These are phyloP conservation scores for Fistulinella prunicolor DNA, from an alignment of 768 basidiomycete species.

Conservation along the genomic window DNA sequence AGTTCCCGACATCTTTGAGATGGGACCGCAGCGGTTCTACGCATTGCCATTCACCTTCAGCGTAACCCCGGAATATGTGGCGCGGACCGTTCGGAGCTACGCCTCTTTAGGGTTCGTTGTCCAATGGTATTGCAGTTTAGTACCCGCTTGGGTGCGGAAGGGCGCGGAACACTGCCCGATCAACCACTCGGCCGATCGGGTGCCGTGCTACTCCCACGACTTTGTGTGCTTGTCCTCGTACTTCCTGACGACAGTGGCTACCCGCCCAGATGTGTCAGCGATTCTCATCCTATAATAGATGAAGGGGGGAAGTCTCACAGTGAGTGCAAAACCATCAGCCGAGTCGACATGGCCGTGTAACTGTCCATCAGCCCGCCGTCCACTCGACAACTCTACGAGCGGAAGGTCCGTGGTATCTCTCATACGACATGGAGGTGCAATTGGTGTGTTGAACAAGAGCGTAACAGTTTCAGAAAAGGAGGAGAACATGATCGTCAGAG, in stretches of 20 bases:
- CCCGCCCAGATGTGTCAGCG: constrained; percentile 1
- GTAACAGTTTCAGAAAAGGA: constrained; percentile 14
- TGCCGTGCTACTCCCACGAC: constrained; percentile 6
- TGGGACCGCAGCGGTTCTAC: no score
- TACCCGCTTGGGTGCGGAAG: neutral
- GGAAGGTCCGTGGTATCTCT: constrained; percentile 7
- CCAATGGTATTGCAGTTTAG: constrained; percentile 19
- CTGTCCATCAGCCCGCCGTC: neutral
- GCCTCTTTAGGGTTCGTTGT: neutral
- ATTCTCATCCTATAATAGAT: neutral
- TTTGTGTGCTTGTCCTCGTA: constrained; percentile 12
- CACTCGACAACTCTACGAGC: constrained; percentile 18
- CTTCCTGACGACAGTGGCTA: constrained; percentile 8
- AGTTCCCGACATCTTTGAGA: no score
- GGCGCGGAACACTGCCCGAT: no score
- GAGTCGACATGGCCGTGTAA: constrained; percentile 1
- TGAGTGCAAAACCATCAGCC: constrained; percentile 4
- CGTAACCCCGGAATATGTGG: no score
- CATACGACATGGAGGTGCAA: constrained; percentile 7
- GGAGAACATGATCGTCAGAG: constrained; percentile 4
- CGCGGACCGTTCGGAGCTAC: neutral
- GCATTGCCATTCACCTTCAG: no score
- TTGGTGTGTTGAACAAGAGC: constrained; percentile 25
- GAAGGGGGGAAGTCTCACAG: constrained; percentile 10
- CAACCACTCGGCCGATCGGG: neutral